Evolutionary conservation across 352 stramenopile genomes (phyloP).

Genomic region (Aphanomyces astaci): DNA sequence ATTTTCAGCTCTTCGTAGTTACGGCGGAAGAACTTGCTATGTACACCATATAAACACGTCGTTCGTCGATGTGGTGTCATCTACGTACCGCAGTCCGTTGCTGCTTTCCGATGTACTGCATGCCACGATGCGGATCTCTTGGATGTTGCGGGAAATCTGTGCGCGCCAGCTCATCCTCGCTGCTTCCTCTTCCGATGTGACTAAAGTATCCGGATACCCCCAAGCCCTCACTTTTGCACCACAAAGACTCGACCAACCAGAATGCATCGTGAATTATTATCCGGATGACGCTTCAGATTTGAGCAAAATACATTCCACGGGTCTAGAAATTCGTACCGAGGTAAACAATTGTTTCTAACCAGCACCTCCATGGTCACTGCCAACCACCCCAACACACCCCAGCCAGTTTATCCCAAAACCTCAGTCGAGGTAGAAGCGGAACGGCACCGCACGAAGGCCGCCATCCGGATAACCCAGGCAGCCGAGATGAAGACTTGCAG

Average conservation of each 20-base stretch:
- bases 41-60: background rate
- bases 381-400: no score
- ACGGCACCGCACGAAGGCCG: no score
- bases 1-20: slow-evolving; percentile 86
- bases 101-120: slow-evolving; percentile 82
- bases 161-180: slow-evolving; percentile 75
- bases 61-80: background rate
- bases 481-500: no score
- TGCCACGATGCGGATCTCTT: slow-evolving; percentile 76
- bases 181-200: slow-evolving; percentile 3
- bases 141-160: slow-evolving; percentile 79
- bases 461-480: no score
- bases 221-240: slow-evolving; percentile 7
- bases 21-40: slow-evolving; percentile 76
- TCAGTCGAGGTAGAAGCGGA: no score
- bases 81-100: slow-evolving; percentile 60
- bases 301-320: no score
- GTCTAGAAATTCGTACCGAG: no score
- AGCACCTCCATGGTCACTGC: no score
- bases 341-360: no score
- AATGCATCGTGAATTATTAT: background rate
- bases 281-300: background rate
- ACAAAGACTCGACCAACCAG: slow-evolving; percentile 19
- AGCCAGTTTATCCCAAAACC: no score
- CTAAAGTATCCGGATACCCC: slow-evolving; percentile 7